Evolutionary conservation across 2,329 filamentous ascomycete genomes (phyloP).

Genomic region (Alternaria ethzedia): DNA sequence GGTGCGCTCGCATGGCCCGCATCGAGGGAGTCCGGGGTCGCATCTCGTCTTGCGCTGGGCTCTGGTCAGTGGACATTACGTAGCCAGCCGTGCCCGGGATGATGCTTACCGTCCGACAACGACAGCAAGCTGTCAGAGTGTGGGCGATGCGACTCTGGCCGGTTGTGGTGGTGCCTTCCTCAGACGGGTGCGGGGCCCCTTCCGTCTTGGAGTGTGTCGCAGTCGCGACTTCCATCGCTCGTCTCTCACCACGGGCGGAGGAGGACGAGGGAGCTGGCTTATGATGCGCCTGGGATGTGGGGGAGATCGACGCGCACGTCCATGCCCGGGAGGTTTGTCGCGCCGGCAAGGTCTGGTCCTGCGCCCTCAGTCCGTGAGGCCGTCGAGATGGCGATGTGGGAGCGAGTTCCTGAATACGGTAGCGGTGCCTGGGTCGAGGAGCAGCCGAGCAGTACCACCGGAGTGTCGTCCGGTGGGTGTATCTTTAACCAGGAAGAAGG

Average conservation of each 20-base stretch:
- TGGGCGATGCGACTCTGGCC: constrained; percentile 69
- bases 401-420: neutral
- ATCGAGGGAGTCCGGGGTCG: constrained; percentile 89
- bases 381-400: neutral
- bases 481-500: neutral
- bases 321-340: constrained; percentile 27
- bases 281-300: constrained; percentile 19
- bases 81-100: neutral
- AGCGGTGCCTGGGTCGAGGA: constrained; percentile 19
- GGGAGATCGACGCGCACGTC: constrained; percentile 27
- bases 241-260: constrained; percentile 15
- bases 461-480: neutral
- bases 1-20: constrained; percentile 89
- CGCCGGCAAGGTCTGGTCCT: constrained; percentile 18
- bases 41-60: constrained; percentile 90
- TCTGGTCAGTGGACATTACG: constrained; percentile 14
- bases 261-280: constrained; percentile 9
- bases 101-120: constrained; percentile 73
- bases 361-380: constrained; percentile 7
- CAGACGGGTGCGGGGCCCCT: constrained; percentile 25
- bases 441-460: constrained; percentile 18
- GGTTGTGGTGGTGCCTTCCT: constrained; percentile 26
- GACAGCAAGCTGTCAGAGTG: constrained; percentile 79
- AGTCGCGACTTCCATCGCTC: constrained; percentile 32
- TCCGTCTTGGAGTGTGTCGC: constrained; percentile 26